Evolutionary conservation across 2,329 filamentous ascomycete species (phyloP).

Genomic region (Ustulina deusta): DNA sequence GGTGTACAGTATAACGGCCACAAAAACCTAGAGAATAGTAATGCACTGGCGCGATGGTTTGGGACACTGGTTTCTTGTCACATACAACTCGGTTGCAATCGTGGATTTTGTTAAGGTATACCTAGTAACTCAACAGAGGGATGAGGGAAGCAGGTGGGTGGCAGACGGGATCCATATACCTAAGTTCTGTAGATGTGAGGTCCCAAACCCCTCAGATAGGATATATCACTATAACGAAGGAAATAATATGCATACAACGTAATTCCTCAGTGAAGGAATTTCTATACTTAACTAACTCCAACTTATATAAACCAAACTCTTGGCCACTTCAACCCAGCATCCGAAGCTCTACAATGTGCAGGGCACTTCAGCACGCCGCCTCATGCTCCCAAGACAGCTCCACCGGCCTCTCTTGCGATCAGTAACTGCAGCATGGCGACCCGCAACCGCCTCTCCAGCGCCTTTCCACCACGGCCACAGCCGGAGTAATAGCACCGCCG

Average conservation of each 20-base stretch:
- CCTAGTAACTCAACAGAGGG: too few species aligned
- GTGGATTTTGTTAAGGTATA: too few species aligned
- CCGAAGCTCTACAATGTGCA: constrained; percentile 46
- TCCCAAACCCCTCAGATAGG: too few species aligned
- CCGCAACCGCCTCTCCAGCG: constrained; percentile 29
- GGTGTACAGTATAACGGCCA: not conserved
- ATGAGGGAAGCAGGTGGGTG: too few species aligned
- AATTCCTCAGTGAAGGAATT: constrained; percentile 11
- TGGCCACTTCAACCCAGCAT: constrained; percentile 22
- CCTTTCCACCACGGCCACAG: constrained; percentile 42
- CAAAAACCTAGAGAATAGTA: not conserved
- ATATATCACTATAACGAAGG: constrained; percentile 17
- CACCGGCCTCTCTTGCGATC: constrained; percentile 50
- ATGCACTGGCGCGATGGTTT: too few species aligned
- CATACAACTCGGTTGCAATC: too few species aligned
- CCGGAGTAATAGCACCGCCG: constrained; percentile 15
- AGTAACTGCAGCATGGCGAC: constrained; percentile 50
- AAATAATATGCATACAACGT: not conserved
- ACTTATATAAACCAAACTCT: not conserved
- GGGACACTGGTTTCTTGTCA: too few species aligned
- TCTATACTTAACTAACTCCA: constrained; percentile 12
- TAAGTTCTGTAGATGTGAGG: too few species aligned
- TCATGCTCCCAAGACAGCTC: constrained; percentile 52
- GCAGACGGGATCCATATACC: not conserved
- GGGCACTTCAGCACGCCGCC: constrained; percentile 45